phyloP scores from a whole-genome alignment of 2,329 filamentous ascomycete species.

The Cordyceps javanica region DNA sequence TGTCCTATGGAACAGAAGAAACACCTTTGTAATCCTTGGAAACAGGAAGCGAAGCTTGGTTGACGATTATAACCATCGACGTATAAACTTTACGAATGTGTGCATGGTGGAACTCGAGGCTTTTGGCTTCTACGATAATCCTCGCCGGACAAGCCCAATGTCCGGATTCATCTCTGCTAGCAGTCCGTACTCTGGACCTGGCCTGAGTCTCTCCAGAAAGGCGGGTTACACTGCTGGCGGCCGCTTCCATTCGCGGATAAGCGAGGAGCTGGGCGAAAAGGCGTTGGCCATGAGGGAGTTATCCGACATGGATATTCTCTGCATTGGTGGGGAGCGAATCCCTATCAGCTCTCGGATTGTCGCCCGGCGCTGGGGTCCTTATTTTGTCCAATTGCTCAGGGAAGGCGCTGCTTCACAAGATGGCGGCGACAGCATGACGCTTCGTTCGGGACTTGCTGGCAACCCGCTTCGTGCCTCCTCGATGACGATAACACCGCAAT shows the following conservation, averaged over 20 bases:
- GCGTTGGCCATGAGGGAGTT: slow-evolving; percentile 77
- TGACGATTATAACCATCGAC: slow-evolving; percentile 95
- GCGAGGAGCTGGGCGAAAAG: slow-evolving; percentile 79
- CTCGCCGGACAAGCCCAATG: slow-evolving; percentile 68
- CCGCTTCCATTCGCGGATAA: slow-evolving; percentile 66
- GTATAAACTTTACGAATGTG: slow-evolving; percentile 95
- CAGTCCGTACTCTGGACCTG: slow-evolving; percentile 55
- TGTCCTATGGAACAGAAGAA: slow-evolving; percentile 85
- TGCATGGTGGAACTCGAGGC: slow-evolving; percentile 97
- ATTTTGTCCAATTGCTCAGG: slow-evolving; percentile 85
- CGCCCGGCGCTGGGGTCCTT: slow-evolving; percentile 85
- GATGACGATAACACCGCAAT: slow-evolving; percentile 73
- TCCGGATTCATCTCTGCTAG: slow-evolving; percentile 83
- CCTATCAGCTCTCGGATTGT: slow-evolving; percentile 90
- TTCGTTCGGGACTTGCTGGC: slow-evolving; percentile 57
- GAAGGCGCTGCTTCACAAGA: slow-evolving; percentile 70
- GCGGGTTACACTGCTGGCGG: slow-evolving; percentile 66
- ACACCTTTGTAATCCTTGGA: slow-evolving; percentile 91
- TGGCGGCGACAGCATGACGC: slow-evolving; percentile 67
- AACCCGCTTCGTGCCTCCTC: slow-evolving; percentile 68
- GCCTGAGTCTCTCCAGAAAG: slow-evolving; percentile 51
- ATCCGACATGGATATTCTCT: slow-evolving; percentile 93
- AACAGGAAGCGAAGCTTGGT: slow-evolving; percentile 90
- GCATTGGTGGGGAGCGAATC: slow-evolving; percentile 83
- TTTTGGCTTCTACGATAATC: slow-evolving; percentile 96